Base-by-base conservation (phyloP, 768 basidiomycete species). In the Suillus americanus region DNA sequence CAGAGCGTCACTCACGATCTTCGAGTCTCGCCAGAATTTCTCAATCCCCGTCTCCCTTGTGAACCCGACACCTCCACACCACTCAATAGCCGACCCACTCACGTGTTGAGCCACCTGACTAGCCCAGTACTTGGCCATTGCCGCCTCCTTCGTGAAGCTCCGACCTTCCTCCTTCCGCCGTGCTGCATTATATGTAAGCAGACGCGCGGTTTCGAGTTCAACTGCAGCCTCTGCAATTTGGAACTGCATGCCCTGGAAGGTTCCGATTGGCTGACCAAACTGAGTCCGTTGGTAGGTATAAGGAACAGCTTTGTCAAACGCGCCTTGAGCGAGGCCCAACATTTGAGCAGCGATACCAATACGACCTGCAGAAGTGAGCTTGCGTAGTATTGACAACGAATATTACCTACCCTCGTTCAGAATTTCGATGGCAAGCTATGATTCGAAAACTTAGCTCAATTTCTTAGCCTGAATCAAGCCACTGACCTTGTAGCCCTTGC, bases 311-410 rank as follows among this genome's bases (percentile, higher is more conserved):
- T 96, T 94, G 79, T 96, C 89, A 74, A 99, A 99, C 2, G 95
- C 96, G 28, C 97, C 97, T 73, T 98, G 95, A 2, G 97, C 97
- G 37, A 99, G 88, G 18, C 97, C 97, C 62, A 99, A 83, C 97
- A 99, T 98, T 78, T 99, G 97, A 0, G 94, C 97, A 20, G 97
- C 97, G 67, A 99, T 99, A 38, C 97, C 97, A 70, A 98, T 97
- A 64, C 97, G 93, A 62, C 92, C 88, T 86, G 54, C 20, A 28
- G 38, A 25, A 59, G 56, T 59, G 56, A 59, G 18, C 23, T 28
- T 40, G n/a, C 10, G 40, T 28, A 16, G 50, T 55, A 38, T 40
- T 1, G 43, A 57, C 38, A 25, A 51, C 50, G 61, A 38, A 51
- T 56, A 33, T 40, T 10, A 55, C 59, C 33, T 70, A 80, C 92